Evolutionary conservation across 139 green algal genomes (phyloP).

Genomic region (Ulvella scutata): DNA sequence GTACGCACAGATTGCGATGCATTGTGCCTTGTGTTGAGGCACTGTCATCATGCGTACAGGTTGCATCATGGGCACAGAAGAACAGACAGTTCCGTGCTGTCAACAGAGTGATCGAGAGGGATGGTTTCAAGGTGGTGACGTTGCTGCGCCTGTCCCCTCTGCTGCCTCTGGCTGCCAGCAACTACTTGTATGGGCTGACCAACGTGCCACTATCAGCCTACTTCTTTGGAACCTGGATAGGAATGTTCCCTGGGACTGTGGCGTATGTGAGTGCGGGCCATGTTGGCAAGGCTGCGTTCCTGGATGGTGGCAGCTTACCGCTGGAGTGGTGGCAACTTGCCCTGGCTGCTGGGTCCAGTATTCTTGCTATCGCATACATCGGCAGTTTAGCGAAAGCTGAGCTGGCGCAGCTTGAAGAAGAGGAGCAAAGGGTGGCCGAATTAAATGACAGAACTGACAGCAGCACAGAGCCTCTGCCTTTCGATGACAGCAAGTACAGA

Average conservation of each 20-base stretch:
- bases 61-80: slow-evolving; percentile 15
- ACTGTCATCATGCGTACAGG: background rate
- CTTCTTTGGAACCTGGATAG: slow-evolving; percentile 60
- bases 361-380: background rate
- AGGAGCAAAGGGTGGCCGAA: background rate
- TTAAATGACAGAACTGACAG: background rate
- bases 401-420: background rate
- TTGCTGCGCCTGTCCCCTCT: slow-evolving; percentile 82
- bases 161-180: slow-evolving; percentile 74
- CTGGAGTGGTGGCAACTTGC: background rate
- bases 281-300: slow-evolving; percentile 30
- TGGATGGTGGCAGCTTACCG: slow-evolving; percentile 15
- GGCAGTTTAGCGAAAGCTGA: background rate
- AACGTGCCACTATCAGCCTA: slow-evolving; percentile 38
- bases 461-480: too few relatives aligned
- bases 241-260: slow-evolving; percentile 89
- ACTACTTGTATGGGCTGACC: slow-evolving; percentile 87
- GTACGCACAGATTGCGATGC: too few relatives aligned
- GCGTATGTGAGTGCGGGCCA: slow-evolving; percentile 62
- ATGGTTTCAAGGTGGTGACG: slow-evolving; percentile 81
- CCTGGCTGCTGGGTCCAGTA: background rate
- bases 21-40: too few relatives aligned
- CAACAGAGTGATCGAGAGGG: slow-evolving; percentile 69
- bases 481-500: too few relatives aligned
- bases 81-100: slow-evolving; percentile 70